Base-by-base conservation (phyloP, 208 protist species). In the Trypanosoma theileri region DNA sequence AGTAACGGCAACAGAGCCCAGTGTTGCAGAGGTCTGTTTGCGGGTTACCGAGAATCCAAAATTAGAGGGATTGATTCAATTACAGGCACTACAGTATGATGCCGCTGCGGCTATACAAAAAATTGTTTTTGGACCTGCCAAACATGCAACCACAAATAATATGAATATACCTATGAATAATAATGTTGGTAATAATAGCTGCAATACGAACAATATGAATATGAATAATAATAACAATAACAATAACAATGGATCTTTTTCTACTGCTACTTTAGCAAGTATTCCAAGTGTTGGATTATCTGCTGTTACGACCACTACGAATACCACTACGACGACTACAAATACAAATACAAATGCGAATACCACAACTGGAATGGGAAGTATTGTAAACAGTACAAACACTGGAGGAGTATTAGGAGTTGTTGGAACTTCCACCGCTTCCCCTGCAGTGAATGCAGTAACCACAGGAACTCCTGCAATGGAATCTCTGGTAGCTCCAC, bases 71-170 rank as follows among this genome's bases (percentile, higher is more conserved):
- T 46, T 91, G n/a, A 71, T 95, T 51, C 76, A 91, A 66, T 73
- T 95, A 16, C 86, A 88, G 56, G 58, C 87, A 22, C 75, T 93
- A 22, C 81, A 89, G 60, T 91, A 95, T 75, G 89, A 93, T 51
- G 85, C 84, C 17, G 87, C 89, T 14, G 74, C 82, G 10, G 54
- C 69, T 2, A 66, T 81, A 16, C 57, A 76, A 56, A 64, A 67
- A 28, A 68, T 95, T 9, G 77, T 69, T 48, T 95, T 91, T 79
- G 77, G 69, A n/a, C 64, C 74, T 53, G 66, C 77, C 0, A 62
- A 55, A 41, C 22, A 64, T 22, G 45, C 42, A 1, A n/a, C 44
- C 22, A 46, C 12, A 13, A 73, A 64, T 54, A 61, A 57, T 46
- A 57, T 9, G 0, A n/a, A 17, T 26, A 57, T 8, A 19, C 14